Base-by-base conservation (phyloP, 192 early-diverging fungal genomes). In the Podila horticola region DNA sequence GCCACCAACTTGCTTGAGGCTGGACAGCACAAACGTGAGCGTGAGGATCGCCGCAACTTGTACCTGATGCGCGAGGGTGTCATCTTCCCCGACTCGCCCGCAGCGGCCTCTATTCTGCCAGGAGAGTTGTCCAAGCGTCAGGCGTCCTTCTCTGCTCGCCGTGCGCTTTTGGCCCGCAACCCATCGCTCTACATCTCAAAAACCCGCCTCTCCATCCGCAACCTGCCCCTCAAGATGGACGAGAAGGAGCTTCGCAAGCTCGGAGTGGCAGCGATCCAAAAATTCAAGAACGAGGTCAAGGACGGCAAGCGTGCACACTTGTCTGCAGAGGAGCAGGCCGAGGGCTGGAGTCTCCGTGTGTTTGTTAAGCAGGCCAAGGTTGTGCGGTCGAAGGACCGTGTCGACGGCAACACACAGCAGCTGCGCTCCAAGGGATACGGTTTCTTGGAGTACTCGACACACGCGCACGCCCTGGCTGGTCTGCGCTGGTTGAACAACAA, bases 401-500 rank as follows among this genome's bases (percentile, higher is more conserved):
- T 96, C 24, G 97, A 99, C 79, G 79, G 86, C 3, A 81, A 67
- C 11, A 92, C 94, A 2, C 89, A 93, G 45, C 84, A 90, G 71
- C 72, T 84, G 19, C 88, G 92, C 33, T 93, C 91, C 67, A 94
- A 94, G 82, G 96, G 97, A 52, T 98, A 93, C 69, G 97, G 94
- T 36, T 99, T 99, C 87, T 84, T 99, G 79, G 97, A 99, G 84
- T 98, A 94, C 72, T 86, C 71, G 29, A 86, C 86, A 11, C 96
- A 99, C 74, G 88, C 95, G 0, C 95, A 98, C 72, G 97, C 97
- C 13, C 86, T 99, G 62, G 96, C 96, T 12, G 95, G 95, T 69
- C 84, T 99, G 70, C 88, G 97, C 49, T 96, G 92, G 74, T 87
- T 99, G 74, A 97, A 97, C 86, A 96, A 97, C 81, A 88, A 90